Percentiles rank a stretch among this genome's conserved stretches.
These are phyloP conservation scores for Flaveria linearis DNA, from an alignment of 129 eudicot genomes.

Conservation along the genomic window DNA sequence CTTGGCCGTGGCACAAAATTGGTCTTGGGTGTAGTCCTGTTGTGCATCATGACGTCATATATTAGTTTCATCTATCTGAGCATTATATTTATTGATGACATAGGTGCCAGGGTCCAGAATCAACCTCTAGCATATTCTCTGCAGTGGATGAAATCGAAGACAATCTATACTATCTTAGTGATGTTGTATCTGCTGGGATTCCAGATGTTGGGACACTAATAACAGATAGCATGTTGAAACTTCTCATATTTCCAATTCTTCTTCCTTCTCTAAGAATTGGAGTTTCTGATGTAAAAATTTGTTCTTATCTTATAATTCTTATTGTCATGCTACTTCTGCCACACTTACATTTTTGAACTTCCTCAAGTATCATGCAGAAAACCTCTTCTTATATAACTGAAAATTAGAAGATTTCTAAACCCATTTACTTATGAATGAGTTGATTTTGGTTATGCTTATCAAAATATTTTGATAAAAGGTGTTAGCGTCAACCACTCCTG, in stretches of 20 bases:
- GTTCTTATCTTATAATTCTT: slow-evolving; percentile 24
- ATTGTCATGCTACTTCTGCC: slow-evolving; percentile 16
- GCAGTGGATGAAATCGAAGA: slow-evolving; percentile 95
- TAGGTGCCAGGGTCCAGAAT: slow-evolving; percentile 55
- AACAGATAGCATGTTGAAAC: slow-evolving; percentile 66
- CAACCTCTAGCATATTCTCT: slow-evolving; percentile 54
- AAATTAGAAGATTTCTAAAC: background rate
- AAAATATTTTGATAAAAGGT: background rate
- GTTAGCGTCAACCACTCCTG: background rate
- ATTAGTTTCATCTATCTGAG: slow-evolving; percentile 6
- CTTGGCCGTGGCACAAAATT: background rate
- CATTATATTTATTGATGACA: slow-evolving; percentile 23
- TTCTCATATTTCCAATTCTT: slow-evolving; percentile 76
- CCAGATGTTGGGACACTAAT: slow-evolving; percentile 90
- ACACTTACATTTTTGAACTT: slow-evolving; percentile 8
- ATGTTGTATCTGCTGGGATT: slow-evolving; percentile 96
- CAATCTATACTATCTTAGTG: slow-evolving; percentile 84
- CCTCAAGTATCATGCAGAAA: background rate
- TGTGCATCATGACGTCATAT: background rate
- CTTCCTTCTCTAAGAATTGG: slow-evolving; percentile 75
- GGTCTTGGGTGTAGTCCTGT: background rate
- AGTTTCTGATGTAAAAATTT: slow-evolving; percentile 46
- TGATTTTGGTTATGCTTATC: background rate
- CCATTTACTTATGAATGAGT: background rate
- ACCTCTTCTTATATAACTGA: background rate